Base-by-base conservation (phyloP, 2,329 filamentous ascomycete genomes). In the Elsinoe arachidis region DNA sequence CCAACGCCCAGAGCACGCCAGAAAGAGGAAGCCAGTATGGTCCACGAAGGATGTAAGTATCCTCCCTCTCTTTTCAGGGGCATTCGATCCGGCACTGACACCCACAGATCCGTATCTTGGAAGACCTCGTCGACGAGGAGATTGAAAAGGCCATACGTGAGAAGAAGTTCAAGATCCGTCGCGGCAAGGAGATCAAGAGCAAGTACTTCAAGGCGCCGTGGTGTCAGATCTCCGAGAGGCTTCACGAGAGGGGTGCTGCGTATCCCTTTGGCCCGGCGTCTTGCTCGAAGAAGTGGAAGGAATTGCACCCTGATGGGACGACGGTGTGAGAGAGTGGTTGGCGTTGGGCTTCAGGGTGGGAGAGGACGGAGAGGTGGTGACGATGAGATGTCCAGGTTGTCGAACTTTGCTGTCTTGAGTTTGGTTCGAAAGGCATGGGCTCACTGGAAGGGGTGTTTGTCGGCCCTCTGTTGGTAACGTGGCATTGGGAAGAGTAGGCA, bases 21-120 rank as follows among this genome's bases (percentile, higher is more conserved):
- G 87, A 5, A 80, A 87, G 2, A 76, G 87, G 6, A 83, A 81
- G 68, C 86, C 87, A 0, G 70, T 78, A 58, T 90, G 86, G 86
- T 75, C 69, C 0, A 72, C 74, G 0, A 70, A 73, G 1, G 86
- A 90, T 71, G 86, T 88, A 70, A 78, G 85, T 77, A 5, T 12
- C 12, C 51, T 33, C 1, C 41, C 23, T 7, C 12, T 37, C 23
- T n/a, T 17, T 26, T 26, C 14, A 7, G 17, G 21, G 53, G 35
- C 30, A 23, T 55, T 26, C 23, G 5, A 39, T 15, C 53, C 30
- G 19, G 9, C 17, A 39, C 61, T 63, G 52, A 61, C 60, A n/a
- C 23, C n/a, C 33, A n/a, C 58, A 72, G 69, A 54, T 67, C 49
- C 54, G 56, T 10, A 62, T 70, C 38, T 64, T 69, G 9, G 35